phyloP scores from a whole-genome alignment of 768 basidiomycete species.

The Neoboletus brunneissimus region DNA sequence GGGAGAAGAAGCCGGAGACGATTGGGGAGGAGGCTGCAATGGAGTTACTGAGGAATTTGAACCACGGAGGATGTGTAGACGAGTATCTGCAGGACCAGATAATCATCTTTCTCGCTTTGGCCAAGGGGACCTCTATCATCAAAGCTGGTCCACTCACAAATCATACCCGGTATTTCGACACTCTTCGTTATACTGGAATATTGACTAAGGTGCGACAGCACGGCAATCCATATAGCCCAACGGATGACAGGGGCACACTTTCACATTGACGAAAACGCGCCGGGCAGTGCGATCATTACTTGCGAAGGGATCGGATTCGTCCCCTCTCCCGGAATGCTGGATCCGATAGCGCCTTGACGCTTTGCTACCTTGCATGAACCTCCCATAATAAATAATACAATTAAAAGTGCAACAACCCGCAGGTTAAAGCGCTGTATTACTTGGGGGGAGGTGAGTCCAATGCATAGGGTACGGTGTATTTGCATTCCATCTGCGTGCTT shows the following conservation, averaged over 20 bases:
- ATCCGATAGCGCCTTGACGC: not conserved
- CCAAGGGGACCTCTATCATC: constrained; percentile 59
- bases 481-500: not conserved
- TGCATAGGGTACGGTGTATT: constrained; percentile 18
- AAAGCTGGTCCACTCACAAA: constrained; percentile 55
- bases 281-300: constrained; percentile 44
- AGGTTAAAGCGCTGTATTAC: constrained; percentile 22
- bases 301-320: constrained; percentile 66
- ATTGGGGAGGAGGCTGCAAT: constrained; percentile 63
- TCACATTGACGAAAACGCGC: constrained; percentile 42
- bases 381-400: constrained; percentile 21
- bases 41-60: constrained; percentile 54
- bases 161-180: constrained; percentile 56
- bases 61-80: constrained; percentile 71
- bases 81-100: constrained; percentile 74
- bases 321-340: constrained; percentile 10
- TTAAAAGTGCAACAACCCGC: constrained; percentile 16
- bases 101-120: constrained; percentile 73
- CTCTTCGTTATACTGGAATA: not conserved
- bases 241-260: constrained; percentile 68
- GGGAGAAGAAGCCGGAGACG: constrained; percentile 40
- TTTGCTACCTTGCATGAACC: not conserved
- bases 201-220: constrained; percentile 28
- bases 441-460: constrained; percentile 12
- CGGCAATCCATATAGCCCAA: constrained; percentile 74